Conservation (phyloP, 257 asterid species). For the Paraleonurus japonicus region DNA sequence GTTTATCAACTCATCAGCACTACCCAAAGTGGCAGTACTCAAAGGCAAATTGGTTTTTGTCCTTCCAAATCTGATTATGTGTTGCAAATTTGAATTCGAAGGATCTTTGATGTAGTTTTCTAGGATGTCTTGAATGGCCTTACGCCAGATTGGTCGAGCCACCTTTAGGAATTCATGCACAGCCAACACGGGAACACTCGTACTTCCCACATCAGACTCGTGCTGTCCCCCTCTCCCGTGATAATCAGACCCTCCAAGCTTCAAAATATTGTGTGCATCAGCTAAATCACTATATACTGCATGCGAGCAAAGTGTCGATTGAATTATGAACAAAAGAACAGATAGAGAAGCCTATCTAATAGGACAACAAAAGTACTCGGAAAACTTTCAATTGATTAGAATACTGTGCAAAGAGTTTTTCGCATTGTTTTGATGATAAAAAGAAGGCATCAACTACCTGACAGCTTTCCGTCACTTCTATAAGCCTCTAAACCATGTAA, state of each 20-base stretch:
- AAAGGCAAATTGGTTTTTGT: constrained; percentile 25
- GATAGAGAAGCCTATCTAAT: not conserved
- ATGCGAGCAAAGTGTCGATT: constrained; percentile 14
- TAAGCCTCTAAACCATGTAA: constrained; percentile 84
- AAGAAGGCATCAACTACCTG: constrained; percentile 42
- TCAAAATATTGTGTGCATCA: constrained; percentile 67
- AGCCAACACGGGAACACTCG: constrained; percentile 53
- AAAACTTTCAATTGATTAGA: not conserved
- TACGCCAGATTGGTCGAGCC: constrained; percentile 87
- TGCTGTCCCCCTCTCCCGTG: constrained; percentile 88
- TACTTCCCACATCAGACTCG: constrained; percentile 87
- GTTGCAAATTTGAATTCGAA: constrained; percentile 51
- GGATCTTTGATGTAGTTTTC: constrained; percentile 61
- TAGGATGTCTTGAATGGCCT: constrained; percentile 59
- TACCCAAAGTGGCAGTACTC: not conserved
- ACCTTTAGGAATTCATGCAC: constrained; percentile 79
- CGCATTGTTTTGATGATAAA: not conserved
- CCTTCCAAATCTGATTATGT: constrained; percentile 53
- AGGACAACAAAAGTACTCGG: not conserved
- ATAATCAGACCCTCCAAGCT: constrained; percentile 95
- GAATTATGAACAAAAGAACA: not conserved
- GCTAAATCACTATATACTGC: constrained; percentile 84
- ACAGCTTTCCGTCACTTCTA: constrained; percentile 89
- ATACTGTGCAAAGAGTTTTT: too few relatives aligned
- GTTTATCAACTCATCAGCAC: constrained; percentile 51